phyloP scores from a whole-genome alignment of 2,329 filamentous ascomycete genomes.

The Chrysoporthe austroafricana region DNA sequence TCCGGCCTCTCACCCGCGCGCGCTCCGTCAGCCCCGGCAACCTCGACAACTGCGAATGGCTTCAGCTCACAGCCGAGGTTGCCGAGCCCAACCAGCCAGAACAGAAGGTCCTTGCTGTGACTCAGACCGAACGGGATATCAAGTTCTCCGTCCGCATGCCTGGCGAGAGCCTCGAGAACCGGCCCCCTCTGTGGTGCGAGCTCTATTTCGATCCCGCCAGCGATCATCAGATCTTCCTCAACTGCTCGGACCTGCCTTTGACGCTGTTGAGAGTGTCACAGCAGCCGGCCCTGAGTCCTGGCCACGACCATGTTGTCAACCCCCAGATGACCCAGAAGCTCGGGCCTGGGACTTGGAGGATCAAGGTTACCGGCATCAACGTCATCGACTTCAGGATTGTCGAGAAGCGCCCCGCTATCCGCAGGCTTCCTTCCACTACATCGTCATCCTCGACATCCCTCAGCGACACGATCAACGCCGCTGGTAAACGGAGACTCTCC shows the following conservation, averaged over 20 bases:
- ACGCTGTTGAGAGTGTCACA: slow-evolving; percentile 51
- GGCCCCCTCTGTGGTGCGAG: slow-evolving; percentile 61
- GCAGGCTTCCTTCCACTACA: slow-evolving; percentile 35
- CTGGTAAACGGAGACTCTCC: slow-evolving; percentile 55
- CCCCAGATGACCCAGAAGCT: slow-evolving; percentile 51
- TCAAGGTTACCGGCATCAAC: slow-evolving; percentile 52
- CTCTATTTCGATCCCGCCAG: slow-evolving; percentile 63
- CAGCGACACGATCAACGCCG: slow-evolving; percentile 46
- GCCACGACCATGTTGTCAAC: slow-evolving; percentile 40
- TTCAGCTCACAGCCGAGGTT: slow-evolving; percentile 59
- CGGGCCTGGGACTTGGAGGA: slow-evolving; percentile 60
- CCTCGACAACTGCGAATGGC: slow-evolving; percentile 58
- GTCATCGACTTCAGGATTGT: slow-evolving; percentile 63
- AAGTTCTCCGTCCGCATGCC: slow-evolving; percentile 63
- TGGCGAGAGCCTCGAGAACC: slow-evolving; percentile 47
- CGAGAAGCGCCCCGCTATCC: slow-evolving; percentile 53
- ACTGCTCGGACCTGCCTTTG: slow-evolving; percentile 59
- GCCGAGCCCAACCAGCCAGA: slow-evolving; percentile 54
- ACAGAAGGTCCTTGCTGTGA: slow-evolving; percentile 62
- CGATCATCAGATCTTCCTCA: slow-evolving; percentile 61
- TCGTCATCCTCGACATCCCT: slow-evolving; percentile 34
- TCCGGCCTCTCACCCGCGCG: slow-evolving; percentile 56
- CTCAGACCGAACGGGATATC: slow-evolving; percentile 63
- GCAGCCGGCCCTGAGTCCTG: slow-evolving; percentile 42
- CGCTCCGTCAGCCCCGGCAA: slow-evolving; percentile 60